Evolutionary conservation across 164 flowering plant genomes (phyloP), one percentile per base, ranked within the genome.

Genomic region (Chloranthus sessilifolius): DNA sequence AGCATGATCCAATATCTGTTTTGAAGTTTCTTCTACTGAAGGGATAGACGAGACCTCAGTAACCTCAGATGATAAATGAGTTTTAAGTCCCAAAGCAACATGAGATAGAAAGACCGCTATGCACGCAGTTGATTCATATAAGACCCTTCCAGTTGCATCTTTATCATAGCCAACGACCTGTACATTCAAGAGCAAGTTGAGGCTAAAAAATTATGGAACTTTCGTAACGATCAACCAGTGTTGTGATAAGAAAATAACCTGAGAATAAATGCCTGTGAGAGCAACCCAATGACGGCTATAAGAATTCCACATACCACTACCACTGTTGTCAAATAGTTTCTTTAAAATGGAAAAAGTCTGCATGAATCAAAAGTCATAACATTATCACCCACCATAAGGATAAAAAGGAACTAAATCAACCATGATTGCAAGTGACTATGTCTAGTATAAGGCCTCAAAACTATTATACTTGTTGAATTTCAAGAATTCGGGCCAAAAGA

Each of bases 221-320:
- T 17, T 31, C 15, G 21, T 6, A 37, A 34, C n/a, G 22, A 46
- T 30, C n/a, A 53, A 28, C 27, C 27, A 24, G 22, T n/a, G 11
- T 12, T 3, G 35, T 27, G 17, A 35, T 21, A 47, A 44, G 58
- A 63, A 53, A 30, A 23, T 42, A 47, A 92, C 99, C 97, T 88
- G 76, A 22, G 80, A 64, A 58, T 78, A 92, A 17, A 84, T 55
- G 43, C 78, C 83, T 14, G 66, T 67, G 16, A 82, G 33, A 21
- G 80, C 60, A 61, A 74, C 67, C 99, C 99, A 92, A 47, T 83
- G 95, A 50, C 62, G 69, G 56, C 74, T 59, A 58, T 62, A 84
- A 42, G 85, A 74, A 63, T 56, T 64, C 30, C 70, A 67, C 55
- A 70, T 58, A 51, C 50, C 50, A 53, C 57, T 62, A 56, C 78